Percentiles rank a stretch among this genome's conserved stretches.
Evolutionary conservation across 129 eudicot genomes (phyloP).

Genomic region (Smallanthus sonchifolius): DNA sequence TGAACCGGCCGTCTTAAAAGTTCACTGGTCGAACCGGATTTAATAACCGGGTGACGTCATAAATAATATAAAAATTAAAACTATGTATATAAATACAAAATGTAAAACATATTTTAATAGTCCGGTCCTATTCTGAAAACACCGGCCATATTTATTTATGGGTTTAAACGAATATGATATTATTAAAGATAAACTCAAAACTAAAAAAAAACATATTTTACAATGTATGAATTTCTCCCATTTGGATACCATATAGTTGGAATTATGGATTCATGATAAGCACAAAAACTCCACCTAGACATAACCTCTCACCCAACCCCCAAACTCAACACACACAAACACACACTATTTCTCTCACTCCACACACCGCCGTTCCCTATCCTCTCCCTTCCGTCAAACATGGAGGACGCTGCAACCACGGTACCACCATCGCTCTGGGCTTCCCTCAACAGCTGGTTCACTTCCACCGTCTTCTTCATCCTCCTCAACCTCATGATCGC

Average conservation of each 20-base stretch:
- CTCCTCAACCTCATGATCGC: constrained; percentile 87
- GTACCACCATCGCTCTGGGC: constrained; percentile 58
- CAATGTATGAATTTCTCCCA: background rate
- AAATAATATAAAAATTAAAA: too few relatives aligned
- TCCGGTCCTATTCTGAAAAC: too few relatives aligned
- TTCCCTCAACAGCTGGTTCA: constrained; percentile 76
- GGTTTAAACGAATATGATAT: too few relatives aligned
- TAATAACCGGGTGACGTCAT: too few relatives aligned
- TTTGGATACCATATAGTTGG: too few relatives aligned
- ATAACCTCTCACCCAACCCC: background rate
- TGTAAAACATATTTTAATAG: too few relatives aligned
- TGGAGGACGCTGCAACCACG: constrained; percentile 61
- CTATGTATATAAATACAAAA: too few relatives aligned
- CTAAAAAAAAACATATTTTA: too few relatives aligned
- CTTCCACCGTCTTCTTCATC: constrained; percentile 84
- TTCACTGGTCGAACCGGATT: too few relatives aligned
- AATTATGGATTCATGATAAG: background rate
- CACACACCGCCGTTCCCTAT: constrained; percentile 3
- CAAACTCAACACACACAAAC: background rate
- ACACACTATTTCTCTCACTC: background rate
- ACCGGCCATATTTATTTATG: too few relatives aligned
- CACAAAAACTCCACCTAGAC: background rate
- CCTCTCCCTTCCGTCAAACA: background rate
- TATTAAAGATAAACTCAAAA: too few relatives aligned
- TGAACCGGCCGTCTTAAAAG: too few relatives aligned